Evolutionary conservation across 352 stramenopile species (phyloP).

Genomic region (Globisporangium lucens): DNA sequence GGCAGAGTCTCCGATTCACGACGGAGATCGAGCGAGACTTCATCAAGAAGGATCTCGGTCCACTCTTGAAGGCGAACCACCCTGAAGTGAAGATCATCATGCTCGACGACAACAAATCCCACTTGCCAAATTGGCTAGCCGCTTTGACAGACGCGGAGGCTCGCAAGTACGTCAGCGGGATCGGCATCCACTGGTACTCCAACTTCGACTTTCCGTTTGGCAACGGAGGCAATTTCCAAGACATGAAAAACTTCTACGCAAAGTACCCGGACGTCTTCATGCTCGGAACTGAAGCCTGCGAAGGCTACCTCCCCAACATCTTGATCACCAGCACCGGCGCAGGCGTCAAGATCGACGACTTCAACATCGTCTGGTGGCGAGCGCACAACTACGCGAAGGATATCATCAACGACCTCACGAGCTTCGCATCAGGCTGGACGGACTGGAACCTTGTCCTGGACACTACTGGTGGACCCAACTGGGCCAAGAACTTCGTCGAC

Average conservation of each 20-base stretch:
- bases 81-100: conserved; percentile 82
- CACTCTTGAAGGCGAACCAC: conserved; percentile 56
- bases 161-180: conserved; percentile 73
- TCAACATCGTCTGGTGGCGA: conserved; percentile 51
- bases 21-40: conserved; percentile 57
- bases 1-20: conserved; percentile 66
- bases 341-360: conserved; percentile 38
- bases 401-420: conserved; percentile 81
- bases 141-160: conserved; percentile 43
- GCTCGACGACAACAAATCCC: conserved; percentile 81
- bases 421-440: conserved; percentile 63
- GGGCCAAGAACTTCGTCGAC: conserved; percentile 65
- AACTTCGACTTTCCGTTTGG: conserved; percentile 53
- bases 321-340: conserved; percentile 37
- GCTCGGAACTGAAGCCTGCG: conserved; percentile 77
- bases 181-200: conserved; percentile 88
- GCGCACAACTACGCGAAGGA: conserved; percentile 75
- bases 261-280: conserved; percentile 74
- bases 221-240: conserved; percentile 39
- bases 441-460: conserved; percentile 84
- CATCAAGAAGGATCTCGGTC: conserved; percentile 77
- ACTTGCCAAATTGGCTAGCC: conserved; percentile 36
- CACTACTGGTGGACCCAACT: conserved; percentile 63
- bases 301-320: conserved; percentile 49
- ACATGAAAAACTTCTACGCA: conserved; percentile 49